Evolutionary conservation across 2,329 filamentous ascomycete genomes (phyloP), one percentile per base, ranked within the genome.

Genomic region (Cephalotrichum gorgonifer): DNA sequence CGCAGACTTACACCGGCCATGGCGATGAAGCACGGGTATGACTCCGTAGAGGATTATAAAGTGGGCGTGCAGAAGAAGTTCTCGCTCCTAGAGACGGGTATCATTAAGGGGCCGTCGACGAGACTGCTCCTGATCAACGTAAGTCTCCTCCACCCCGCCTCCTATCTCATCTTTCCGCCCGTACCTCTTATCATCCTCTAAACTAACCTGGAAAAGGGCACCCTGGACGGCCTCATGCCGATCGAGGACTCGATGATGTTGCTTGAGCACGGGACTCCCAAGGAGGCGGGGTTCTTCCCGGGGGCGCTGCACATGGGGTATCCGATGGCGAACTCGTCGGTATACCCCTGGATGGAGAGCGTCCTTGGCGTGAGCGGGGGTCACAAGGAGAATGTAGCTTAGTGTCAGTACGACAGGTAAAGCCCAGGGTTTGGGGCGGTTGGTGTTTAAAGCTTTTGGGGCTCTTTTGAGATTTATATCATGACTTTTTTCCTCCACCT

Each of bases 281-380:
- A 86, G 65, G 81, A 85, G 62, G 78, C 71, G 26, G 49, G 58
- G 44, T 82, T 85, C 63, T 82, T 83, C 52, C 65, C 73, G 0
- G 75, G 75, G 0, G 66, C 77, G 28, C 59, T 82, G 53, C 81
- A 85, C 56, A 85, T 85, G 81, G 81, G 81, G 12, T 85, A 85
- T 58, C 81, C 82, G 4, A 60, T 71, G 57, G 76, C 78, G 0
- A 81, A 81, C 54, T 61, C 58, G 3, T 64, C 67, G 4, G 75
- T 81, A 23, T 81, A 79, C 58, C 75, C 78, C 2, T 82, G 77
- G 78, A 76, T 81, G 71, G 77, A 81, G 57, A 62, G 67, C 50
- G 72, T 80, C 2, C 71, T 79, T 66, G 56, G 43, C 26, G 46
- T 25, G 23, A n/a, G n/a, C n/a, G 35, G 46, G 35, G 17, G 22